These are phyloP conservation scores for Penicillium verhagenii DNA, from an alignment of 495 filamentous ascomycete species.

Conservation along the genomic window DNA sequence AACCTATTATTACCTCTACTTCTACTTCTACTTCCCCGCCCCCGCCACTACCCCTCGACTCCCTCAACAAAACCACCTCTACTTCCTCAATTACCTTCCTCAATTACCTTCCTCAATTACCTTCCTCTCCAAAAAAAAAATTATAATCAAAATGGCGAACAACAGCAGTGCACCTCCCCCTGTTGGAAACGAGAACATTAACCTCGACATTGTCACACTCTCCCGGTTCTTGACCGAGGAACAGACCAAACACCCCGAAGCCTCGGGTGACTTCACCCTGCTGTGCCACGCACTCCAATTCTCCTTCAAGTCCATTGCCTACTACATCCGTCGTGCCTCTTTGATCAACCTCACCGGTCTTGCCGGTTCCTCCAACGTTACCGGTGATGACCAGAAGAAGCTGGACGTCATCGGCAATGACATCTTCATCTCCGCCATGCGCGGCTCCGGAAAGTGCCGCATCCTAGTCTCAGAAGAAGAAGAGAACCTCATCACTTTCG, in stretches of 20 bases:
- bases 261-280: slow-evolving; percentile 98
- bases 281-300: slow-evolving; percentile 98
- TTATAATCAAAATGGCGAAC: slow-evolving; percentile 34
- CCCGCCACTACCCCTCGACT: not conserved
- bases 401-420: slow-evolving; percentile 99
- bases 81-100: not conserved
- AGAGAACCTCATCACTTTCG: slow-evolving; percentile 85
- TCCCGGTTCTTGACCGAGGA: slow-evolving; percentile 95
- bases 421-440: slow-evolving; percentile 92
- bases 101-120: too few species aligned
- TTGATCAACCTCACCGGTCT: slow-evolving; percentile 94
- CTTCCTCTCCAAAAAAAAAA: not conserved
- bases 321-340: slow-evolving; percentile 98
- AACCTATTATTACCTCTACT: not conserved
- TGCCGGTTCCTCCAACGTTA: slow-evolving; percentile 90
- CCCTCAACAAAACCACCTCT: not conserved
- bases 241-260: slow-evolving; percentile 87
- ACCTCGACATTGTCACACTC: slow-evolving; percentile 93
- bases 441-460: slow-evolving; percentile 81
- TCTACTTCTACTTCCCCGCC: too few species aligned
- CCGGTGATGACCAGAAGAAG: slow-evolving; percentile 99
- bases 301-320: slow-evolving; percentile 98
- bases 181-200: slow-evolving; percentile 71
- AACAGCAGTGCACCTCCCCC: slow-evolving; percentile 32
- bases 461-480: slow-evolving; percentile 96